phyloP scores from a whole-genome alignment of 164 flowering plant species.

The Piper longum region DNA sequence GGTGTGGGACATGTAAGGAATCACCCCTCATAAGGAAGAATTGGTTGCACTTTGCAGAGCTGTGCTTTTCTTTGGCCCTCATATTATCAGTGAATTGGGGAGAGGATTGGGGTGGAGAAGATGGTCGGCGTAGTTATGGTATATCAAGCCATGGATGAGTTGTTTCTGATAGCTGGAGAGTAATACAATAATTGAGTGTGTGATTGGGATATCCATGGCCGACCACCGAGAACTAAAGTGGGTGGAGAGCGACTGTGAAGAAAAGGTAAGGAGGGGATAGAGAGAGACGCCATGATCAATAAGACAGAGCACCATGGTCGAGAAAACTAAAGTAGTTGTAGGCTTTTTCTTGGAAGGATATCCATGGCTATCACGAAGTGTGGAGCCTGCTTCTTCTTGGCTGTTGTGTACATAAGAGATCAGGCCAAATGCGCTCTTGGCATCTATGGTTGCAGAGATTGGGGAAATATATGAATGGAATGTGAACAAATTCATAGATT shows the following conservation, averaged over 20 bases:
- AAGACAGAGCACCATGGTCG: background rate
- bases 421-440: no score
- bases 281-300: background rate
- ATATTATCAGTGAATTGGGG: slow-evolving; percentile 5
- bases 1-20: slow-evolving; percentile 68
- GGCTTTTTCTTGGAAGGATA: background rate
- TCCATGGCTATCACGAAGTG: background rate
- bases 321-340: background rate
- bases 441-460: no score
- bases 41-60: background rate
- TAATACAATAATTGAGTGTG: slow-evolving; percentile 11
- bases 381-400: background rate
- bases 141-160: slow-evolving; percentile 24
- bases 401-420: background rate
- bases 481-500: no score
- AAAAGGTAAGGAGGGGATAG: background rate
- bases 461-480: no score
- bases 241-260: background rate
- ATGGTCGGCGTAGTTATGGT: slow-evolving; percentile 13
- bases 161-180: slow-evolving; percentile 20
- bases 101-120: slow-evolving; percentile 6
- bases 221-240: slow-evolving; percentile 17
- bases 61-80: slow-evolving; percentile 8
- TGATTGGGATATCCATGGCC: slow-evolving; percentile 31
- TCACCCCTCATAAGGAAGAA: slow-evolving; percentile 11